Percentiles rank a stretch among this genome's conserved stretches.
These are phyloP conservation scores for Rhodotorula sp. DNA, from an alignment of 1,284 basidiomycete genomes.

Conservation along the genomic window DNA sequence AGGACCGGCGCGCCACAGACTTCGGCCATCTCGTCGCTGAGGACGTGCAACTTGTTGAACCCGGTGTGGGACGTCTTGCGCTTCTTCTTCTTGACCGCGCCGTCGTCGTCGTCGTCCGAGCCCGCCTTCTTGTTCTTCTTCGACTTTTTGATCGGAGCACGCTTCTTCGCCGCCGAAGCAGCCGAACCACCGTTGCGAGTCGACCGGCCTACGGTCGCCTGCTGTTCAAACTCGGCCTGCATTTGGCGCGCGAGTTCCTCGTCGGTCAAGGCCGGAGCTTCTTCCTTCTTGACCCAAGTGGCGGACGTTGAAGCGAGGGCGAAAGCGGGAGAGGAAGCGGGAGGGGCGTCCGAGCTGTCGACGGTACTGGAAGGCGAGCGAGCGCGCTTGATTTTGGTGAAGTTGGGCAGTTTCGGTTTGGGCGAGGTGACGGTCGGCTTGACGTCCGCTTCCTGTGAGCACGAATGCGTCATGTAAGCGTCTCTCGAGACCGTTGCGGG, in stretches of 20 bases:
- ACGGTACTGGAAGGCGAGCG: constrained; percentile 1
- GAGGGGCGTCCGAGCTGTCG: background rate
- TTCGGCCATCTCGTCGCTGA: constrained; percentile 19
- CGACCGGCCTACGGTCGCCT: background rate
- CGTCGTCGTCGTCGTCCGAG: constrained; percentile 16
- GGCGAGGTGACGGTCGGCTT: background rate
- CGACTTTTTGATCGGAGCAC: constrained; percentile 3
- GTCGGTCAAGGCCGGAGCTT: constrained; percentile 1
- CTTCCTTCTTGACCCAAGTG: background rate
- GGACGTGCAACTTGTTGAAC: constrained; percentile 33
- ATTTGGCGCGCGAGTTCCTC: constrained; percentile 2
- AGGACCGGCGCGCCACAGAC: constrained; percentile 22
- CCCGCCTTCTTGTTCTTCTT: constrained; percentile 23
- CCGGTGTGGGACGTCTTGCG: constrained; percentile 14
- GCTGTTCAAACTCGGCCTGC: background rate
- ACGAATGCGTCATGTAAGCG: background rate
- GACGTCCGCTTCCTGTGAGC: background rate
- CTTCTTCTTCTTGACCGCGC: constrained; percentile 17
- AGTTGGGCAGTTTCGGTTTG: constrained; percentile 12
- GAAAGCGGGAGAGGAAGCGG: constrained; percentile 14
- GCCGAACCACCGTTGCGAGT: background rate
- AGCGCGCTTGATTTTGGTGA: constrained; percentile 10
- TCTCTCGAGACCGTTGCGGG: background rate
- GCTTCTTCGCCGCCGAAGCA: background rate
- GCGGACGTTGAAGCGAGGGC: constrained; percentile 2